Evolutionary conservation across 2,329 filamentous ascomycete genomes (phyloP).

Genomic region (Aureobasidium sp.): DNA sequence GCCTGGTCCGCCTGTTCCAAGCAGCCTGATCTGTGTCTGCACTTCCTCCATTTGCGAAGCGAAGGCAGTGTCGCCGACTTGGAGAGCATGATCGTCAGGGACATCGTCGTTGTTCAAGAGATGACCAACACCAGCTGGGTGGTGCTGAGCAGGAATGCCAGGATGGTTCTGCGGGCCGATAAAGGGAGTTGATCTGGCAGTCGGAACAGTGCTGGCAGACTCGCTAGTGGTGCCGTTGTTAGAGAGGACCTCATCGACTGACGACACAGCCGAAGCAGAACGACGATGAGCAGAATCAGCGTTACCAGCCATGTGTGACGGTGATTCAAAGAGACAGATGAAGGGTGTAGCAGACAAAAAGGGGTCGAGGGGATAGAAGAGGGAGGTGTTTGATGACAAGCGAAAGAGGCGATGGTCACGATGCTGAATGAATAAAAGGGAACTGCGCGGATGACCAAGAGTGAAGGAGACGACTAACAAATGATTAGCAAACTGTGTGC

Average conservation of each 20-base stretch:
- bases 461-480: background rate
- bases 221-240: background rate
- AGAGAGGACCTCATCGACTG: background rate
- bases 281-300: background rate
- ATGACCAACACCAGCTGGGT: background rate
- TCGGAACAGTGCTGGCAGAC: background rate
- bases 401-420: background rate
- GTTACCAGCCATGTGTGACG: background rate
- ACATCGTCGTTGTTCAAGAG: background rate
- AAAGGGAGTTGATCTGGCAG: background rate
- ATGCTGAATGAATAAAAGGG: background rate
- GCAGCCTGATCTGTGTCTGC: background rate
- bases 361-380: background rate
- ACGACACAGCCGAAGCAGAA: background rate
- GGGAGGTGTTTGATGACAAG: background rate
- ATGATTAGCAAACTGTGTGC: background rate
- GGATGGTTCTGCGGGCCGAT: background rate
- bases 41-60: background rate
- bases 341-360: background rate
- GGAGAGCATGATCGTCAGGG: background rate
- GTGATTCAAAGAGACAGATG: background rate
- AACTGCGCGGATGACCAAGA: background rate
- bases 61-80: background rate
- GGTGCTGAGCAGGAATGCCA: background rate
- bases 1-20: background rate